Conservation (phyloP, 2,329 filamentous ascomycete genomes). For the Arthrobotrys megalospora region DNA sequence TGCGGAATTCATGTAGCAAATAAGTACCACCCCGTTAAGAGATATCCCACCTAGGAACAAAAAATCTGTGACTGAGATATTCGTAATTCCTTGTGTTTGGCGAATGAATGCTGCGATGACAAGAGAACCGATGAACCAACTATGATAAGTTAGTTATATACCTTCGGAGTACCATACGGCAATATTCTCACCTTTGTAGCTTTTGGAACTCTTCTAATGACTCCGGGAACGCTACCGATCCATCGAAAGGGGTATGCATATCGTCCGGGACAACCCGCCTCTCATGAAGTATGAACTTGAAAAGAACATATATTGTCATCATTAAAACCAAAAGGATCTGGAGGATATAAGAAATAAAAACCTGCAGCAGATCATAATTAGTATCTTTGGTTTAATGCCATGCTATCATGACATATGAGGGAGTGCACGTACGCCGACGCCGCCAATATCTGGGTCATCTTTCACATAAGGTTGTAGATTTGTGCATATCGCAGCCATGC, state of each 20-base stretch:
- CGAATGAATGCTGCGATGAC: constrained; percentile 59
- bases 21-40: constrained; percentile 51
- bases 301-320: constrained; percentile 56
- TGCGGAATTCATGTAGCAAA: constrained; percentile 55
- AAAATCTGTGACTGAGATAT: constrained; percentile 58
- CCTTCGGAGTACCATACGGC: neutral
- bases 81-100: constrained; percentile 30
- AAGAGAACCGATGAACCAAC: constrained; percentile 58
- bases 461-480: constrained; percentile 39
- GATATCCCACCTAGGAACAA: constrained; percentile 57
- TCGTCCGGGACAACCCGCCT: constrained; percentile 37
- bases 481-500: constrained; percentile 43
- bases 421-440: constrained; percentile 43
- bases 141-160: neutral
- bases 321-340: constrained; percentile 53
- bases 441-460: constrained; percentile 60
- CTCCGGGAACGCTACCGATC: constrained; percentile 50
- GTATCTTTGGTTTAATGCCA: neutral
- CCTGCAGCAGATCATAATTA: constrained; percentile 15
- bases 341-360: constrained; percentile 59
- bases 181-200: constrained; percentile 43
- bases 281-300: constrained; percentile 50
- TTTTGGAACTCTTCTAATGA: constrained; percentile 55
- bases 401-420: neutral
- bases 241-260: constrained; percentile 48